Percentiles rank a stretch among this genome's conserved stretches.
Evolutionary conservation across 768 basidiomycete genomes (phyloP).

Genomic region (Leccinellum luteum): DNA sequence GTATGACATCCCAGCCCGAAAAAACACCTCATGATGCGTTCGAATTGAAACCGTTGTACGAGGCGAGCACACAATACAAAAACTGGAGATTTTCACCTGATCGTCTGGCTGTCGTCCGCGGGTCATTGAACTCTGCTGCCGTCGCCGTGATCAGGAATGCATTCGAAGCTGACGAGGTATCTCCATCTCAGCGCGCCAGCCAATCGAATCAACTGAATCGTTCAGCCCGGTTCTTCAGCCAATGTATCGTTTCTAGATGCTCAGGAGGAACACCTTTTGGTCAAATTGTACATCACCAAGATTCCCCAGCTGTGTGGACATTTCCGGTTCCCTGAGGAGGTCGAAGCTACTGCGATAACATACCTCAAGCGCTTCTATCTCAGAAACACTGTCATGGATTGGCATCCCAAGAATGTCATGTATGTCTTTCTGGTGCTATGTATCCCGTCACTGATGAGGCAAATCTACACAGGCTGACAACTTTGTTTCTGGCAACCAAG

Average conservation of each 20-base stretch:
- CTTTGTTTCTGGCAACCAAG: conserved; percentile 93
- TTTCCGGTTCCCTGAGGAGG: conserved; percentile 88
- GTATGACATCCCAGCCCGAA: background rate
- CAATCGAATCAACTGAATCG: conserved; percentile 2
- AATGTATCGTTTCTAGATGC: conserved; percentile 68
- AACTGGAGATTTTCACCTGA: conserved; percentile 88
- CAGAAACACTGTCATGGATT: conserved; percentile 98
- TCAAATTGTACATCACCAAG: conserved; percentile 86
- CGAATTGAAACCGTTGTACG: conserved; percentile 51
- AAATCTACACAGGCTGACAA: conserved; percentile 70
- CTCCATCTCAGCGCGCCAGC: conserved; percentile 8
- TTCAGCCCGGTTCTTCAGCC: conserved; percentile 70
- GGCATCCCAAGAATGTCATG: conserved; percentile 99
- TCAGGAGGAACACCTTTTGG: conserved; percentile 83
- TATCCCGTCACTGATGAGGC: background rate
- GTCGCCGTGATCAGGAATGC: conserved; percentile 74
- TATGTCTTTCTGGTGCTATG: conserved; percentile 36
- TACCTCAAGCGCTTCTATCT: conserved; percentile 98
- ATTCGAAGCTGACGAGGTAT: conserved; percentile 78
- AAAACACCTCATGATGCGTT: background rate
- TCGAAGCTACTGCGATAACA: conserved; percentile 87
- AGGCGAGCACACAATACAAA: conserved; percentile 75
- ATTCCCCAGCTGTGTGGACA: conserved; percentile 80
- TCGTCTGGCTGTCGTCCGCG: conserved; percentile 57
- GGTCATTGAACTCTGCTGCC: conserved; percentile 69